These are phyloP conservation scores for Hypoxylon sp. DNA, from an alignment of 2,329 filamentous ascomycete genomes.

Conservation along the genomic window DNA sequence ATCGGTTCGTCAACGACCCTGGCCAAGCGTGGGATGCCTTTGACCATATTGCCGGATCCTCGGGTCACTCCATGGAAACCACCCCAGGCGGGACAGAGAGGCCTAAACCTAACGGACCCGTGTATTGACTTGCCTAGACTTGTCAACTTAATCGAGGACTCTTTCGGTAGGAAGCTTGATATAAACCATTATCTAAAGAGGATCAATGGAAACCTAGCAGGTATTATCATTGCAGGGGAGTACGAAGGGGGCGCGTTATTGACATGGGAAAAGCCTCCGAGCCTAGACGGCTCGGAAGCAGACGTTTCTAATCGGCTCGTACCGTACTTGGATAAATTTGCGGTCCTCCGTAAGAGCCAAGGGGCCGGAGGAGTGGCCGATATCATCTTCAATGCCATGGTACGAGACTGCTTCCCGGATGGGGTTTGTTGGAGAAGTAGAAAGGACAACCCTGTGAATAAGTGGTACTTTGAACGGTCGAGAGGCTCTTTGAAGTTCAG, in stretches of 20 bases:
- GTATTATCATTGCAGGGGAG: constrained; percentile 93
- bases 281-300: constrained; percentile 66
- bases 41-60: constrained; percentile 85
- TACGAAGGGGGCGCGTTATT: constrained; percentile 96
- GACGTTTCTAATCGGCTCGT: constrained; percentile 75
- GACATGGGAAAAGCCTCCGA: constrained; percentile 88
- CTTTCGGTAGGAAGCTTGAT: constrained; percentile 87
- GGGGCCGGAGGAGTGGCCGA: constrained; percentile 94
- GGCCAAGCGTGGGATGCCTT: constrained; percentile 89
- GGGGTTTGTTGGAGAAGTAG: constrained; percentile 95
- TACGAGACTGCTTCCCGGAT: constrained; percentile 85
- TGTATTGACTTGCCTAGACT: constrained; percentile 86
- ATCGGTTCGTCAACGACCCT: constrained; percentile 76
- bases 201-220: constrained; percentile 85
- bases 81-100: constrained; percentile 68
- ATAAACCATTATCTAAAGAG: constrained; percentile 84
- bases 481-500: constrained; percentile 84
- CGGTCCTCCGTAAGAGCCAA: constrained; percentile 88
- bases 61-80: constrained; percentile 75
- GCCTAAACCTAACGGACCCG: constrained; percentile 80
- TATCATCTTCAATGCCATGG: constrained; percentile 96
- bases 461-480: constrained; percentile 98
- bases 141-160: constrained; percentile 91
- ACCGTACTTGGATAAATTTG: constrained; percentile 97
- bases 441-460: constrained; percentile 94